A percentile compares a stretch with the other conserved stretches of the same genome.
Evolutionary conservation across 768 basidiomycete species (phyloP).

Genomic region (Lentinula raphanica): DNA sequence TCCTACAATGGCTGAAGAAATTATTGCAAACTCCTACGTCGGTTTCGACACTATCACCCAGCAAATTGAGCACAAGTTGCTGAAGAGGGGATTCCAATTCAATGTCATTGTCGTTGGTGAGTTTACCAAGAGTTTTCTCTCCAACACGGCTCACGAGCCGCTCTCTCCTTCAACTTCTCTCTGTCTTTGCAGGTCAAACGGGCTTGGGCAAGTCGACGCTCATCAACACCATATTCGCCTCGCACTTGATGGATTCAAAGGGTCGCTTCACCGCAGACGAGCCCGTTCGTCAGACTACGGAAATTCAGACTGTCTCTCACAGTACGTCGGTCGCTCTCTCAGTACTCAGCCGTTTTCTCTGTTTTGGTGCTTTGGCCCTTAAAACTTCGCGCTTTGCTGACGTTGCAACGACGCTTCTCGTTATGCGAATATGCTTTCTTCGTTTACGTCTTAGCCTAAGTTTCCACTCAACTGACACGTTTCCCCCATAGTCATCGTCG

Average conservation of each 20-base stretch:
- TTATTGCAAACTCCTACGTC: slow-evolving; percentile 89
- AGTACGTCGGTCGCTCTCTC: slow-evolving; percentile 52
- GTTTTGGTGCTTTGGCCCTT: background rate
- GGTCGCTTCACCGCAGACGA: slow-evolving; percentile 86
- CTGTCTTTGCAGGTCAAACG: slow-evolving; percentile 70
- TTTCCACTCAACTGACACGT: background rate
- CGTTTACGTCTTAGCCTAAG: background rate
- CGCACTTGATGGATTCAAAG: slow-evolving; percentile 96
- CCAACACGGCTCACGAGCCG: background rate
- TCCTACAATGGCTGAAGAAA: slow-evolving; percentile 52
- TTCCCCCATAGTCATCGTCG: slow-evolving; percentile 70
- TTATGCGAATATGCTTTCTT: background rate
- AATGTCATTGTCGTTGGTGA: slow-evolving; percentile 95
- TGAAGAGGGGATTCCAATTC: slow-evolving; percentile 99
- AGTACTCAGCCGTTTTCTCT: too few species aligned
- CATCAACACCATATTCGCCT: slow-evolving; percentile 98
- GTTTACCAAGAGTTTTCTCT: slow-evolving; percentile 22
- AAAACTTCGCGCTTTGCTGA: background rate
- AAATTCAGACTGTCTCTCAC: slow-evolving; percentile 93
- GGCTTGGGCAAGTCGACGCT: slow-evolving; percentile 98
- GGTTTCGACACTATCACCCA: slow-evolving; percentile 97
- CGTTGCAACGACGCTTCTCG: background rate
- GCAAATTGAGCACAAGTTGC: slow-evolving; percentile 98
- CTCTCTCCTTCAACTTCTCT: background rate
- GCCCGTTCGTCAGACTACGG: slow-evolving; percentile 91